Evolutionary conservation across 139 green algal species (phyloP), one percentile per base, ranked within the genome.

Genomic region (Chlorella vulgaris): DNA sequence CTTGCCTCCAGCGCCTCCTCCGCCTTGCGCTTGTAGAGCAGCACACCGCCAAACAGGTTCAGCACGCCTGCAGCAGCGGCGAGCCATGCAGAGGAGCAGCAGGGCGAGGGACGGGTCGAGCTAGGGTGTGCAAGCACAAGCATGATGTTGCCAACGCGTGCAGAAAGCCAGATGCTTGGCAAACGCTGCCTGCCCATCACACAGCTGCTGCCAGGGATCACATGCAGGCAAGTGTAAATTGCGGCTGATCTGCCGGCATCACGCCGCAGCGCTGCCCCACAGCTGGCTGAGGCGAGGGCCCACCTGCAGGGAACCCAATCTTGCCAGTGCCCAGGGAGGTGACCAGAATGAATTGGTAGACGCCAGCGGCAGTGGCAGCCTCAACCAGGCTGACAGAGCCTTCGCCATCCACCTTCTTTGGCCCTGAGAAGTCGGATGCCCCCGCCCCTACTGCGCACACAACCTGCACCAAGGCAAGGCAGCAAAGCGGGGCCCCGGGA

Each of bases 11-110:
- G 91, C 31, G 90, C 92, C 81, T 92, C 87, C 84, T 98, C 95
- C 3, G 95, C 93, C 78, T 90, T 69, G 29, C 91, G 87, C 93
- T 98, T 98, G 77, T 83, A 94, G 15, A 85, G 82, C 70, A 98
- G 91, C 35, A 98, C 83, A 42, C 94, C 94, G 65, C 94, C 94
- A 76, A 98, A 98, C 53, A 96, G 84, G 88, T 97, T 97, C 18
- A 97, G 84, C 21, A 92, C 66, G 33, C 79, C 84, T 78, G 91
- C 85, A 62, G 67, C 76, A 47, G 39, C 35, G 28, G 22, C 33
- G 43, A 24, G 55, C 18, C n/a, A 21, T 31, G n/a, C 55, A 5
- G 55, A 21, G 55, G 5, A 31, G 28, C 26, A 60, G 40, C 22
- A 29, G 36, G 24, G 21, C 13, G 18, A 35, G 63, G 4, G n/a